Percentiles rank a stretch among this genome's conserved stretches.
phyloP scores from a whole-genome alignment of 192 early-diverging fungal genomes.

The Gaertneriomyces sp. region DNA sequence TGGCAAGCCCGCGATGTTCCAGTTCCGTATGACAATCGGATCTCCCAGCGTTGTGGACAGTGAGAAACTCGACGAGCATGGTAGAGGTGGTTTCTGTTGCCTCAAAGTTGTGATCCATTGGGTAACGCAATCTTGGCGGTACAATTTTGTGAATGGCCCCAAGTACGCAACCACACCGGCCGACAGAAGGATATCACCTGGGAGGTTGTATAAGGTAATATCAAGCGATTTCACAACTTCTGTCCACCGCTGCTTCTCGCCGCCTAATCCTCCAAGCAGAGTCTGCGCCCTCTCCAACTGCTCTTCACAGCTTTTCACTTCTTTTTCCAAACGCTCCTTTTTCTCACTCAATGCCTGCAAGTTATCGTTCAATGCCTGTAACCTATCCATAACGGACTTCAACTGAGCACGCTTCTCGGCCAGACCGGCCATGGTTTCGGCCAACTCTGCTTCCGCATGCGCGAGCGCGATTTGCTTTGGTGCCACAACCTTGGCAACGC shows the following conservation, averaged over 20 bases:
- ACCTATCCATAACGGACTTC: constrained; percentile 50
- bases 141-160: constrained; percentile 60
- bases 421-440: constrained; percentile 53
- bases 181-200: constrained; percentile 58
- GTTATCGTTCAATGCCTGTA: constrained; percentile 55
- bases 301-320: constrained; percentile 59
- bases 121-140: constrained; percentile 43
- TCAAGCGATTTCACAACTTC: constrained; percentile 53
- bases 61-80: constrained; percentile 53
- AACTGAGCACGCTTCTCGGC: constrained; percentile 54
- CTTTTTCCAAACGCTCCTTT: constrained; percentile 52
- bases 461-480: constrained; percentile 59
- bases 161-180: constrained; percentile 63
- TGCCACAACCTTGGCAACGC: constrained; percentile 58
- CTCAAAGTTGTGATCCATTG: constrained; percentile 40
- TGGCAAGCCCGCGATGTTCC: constrained; percentile 62
- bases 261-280: constrained; percentile 56
- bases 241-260: constrained; percentile 62
- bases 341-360: constrained; percentile 47
- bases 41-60: constrained; percentile 58
- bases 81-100: constrained; percentile 38
- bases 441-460: constrained; percentile 52
- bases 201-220: constrained; percentile 46
- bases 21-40: constrained; percentile 56
- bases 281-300: constrained; percentile 58